Conservation (phyloP, 257 asterid genomes). For the Nicotiana benthamiana region DNA sequence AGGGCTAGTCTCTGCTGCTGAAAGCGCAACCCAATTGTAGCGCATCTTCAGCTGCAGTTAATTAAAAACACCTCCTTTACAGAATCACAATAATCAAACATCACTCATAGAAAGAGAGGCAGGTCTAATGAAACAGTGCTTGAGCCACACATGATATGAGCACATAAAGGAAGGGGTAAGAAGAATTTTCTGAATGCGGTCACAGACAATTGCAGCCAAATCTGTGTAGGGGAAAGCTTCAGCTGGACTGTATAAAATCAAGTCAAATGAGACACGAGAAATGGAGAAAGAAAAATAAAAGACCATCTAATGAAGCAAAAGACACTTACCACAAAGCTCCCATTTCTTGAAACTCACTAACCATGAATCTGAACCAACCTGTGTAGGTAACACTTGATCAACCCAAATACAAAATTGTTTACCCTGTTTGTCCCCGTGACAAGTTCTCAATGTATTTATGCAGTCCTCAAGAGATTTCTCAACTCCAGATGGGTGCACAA, state of each 20-base stretch:
- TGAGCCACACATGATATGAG: background rate
- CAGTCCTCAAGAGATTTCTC: constrained; percentile 53
- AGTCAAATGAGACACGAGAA: background rate
- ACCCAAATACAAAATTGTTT: constrained; percentile 69
- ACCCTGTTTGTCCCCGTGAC: constrained; percentile 68
- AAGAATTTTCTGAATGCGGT: background rate
- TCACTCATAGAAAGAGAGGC: too few species aligned
- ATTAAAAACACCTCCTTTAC: too few species aligned
- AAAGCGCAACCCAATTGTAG: background rate
- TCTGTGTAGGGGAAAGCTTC: background rate
- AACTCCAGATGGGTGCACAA: constrained; percentile 70
- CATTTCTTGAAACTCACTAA: constrained; percentile 79
- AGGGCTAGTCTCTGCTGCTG: background rate
- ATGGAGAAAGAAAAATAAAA: background rate
- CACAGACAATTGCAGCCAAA: background rate
- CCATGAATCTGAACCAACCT: constrained; percentile 70
- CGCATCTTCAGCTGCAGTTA: too few species aligned
- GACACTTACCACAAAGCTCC: constrained; percentile 64
- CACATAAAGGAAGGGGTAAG: background rate
- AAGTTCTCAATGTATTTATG: constrained; percentile 34
- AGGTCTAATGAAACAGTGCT: background rate
- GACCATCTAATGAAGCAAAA: background rate
- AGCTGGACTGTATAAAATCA: background rate
- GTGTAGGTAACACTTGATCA: constrained; percentile 68
- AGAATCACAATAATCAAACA: too few species aligned